Percentiles rank a stretch among this genome's conserved stretches.
Conservation (phyloP, 2,329 filamentous ascomycete genomes). For the Colletotrichum coccodes region DNA sequence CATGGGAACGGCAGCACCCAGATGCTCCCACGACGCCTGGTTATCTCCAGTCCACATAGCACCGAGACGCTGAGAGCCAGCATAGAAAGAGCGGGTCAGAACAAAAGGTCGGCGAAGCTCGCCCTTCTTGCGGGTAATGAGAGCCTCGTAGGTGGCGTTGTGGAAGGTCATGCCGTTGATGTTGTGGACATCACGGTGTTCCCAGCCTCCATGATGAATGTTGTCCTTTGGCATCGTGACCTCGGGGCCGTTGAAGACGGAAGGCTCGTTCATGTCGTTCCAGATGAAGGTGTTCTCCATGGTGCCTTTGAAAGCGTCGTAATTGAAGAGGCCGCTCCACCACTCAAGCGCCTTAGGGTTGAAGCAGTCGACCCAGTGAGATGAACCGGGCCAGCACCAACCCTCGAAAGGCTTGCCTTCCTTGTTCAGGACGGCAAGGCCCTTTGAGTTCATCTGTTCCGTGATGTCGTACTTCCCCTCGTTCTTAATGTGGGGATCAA, state of each 20-base stretch:
- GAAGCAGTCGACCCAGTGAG: constrained; percentile 96
- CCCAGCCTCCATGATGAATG: constrained; percentile 89
- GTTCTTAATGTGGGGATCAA: constrained; percentile 99
- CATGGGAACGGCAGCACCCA: constrained; percentile 93
- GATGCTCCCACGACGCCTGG: constrained; percentile 90
- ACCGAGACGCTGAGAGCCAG: constrained; percentile 87
- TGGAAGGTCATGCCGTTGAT: constrained; percentile 94
- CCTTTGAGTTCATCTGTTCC: constrained; percentile 84
- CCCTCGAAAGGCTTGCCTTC: constrained; percentile 90
- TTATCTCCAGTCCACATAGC: constrained; percentile 99
- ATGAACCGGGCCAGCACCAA: constrained; percentile 98
- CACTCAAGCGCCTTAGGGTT: constrained; percentile 91
- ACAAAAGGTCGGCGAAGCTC: constrained; percentile 89
- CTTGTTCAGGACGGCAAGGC: constrained; percentile 89
- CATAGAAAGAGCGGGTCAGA: constrained; percentile 90
- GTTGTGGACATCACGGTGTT: constrained; percentile 97
- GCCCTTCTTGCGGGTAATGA: constrained; percentile 86
- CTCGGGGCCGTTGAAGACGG: constrained; percentile 97
- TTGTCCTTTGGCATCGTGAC: constrained; percentile 99
- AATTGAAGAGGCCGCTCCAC: constrained; percentile 92
- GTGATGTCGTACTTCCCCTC: constrained; percentile 79
- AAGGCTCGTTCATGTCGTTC: constrained; percentile 99
- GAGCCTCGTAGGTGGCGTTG: constrained; percentile 89
- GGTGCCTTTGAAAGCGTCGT: constrained; percentile 87
- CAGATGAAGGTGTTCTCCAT: constrained; percentile 91